Base-by-base conservation (phyloP, 768 basidiomycete genomes). In the Panellus pusillus region DNA sequence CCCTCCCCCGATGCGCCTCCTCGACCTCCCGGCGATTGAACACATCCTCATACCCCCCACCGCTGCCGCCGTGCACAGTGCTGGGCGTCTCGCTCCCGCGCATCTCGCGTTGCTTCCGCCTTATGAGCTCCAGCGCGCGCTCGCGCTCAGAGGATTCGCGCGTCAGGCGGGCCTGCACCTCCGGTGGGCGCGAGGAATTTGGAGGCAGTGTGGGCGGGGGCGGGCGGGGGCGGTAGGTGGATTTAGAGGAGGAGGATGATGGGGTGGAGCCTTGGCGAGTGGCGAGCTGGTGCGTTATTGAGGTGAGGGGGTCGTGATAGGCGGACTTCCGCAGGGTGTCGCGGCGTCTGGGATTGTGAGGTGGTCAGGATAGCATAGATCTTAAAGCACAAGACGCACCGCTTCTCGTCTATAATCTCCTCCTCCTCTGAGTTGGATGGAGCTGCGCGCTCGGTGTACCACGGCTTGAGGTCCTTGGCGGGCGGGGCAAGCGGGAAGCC, bases 61-160 rank as follows among this genome's bases (percentile, higher is more conserved):
- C 24, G 24, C 2, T 24, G 6, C 29, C 80, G 3, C 78, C 80
- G 43, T 73, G 76, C 4, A 87, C 82, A 0, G 85, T 89, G 58
- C 83, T 87, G 0, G 89, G 90, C 1, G 90, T 91, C 54, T 79
- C 80, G 52, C 78, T 83, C 2, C 84, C 86, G 29, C 72, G 76
- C 69, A 77, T 67, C 67, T 90, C 87, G 2, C 82, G 77, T 62
- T 82, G 79, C 70, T 81, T 87, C 37, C 85, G 75, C 48, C 74
- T 74, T 18, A 91, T 83, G 27, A 91, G 82, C 8, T 79, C 87
- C n/a, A 81, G 70, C 0, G 90, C 89, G 0, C 90, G 83, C 61
- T 86, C 79, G 4, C 89, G 81, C 66, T 92, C 90, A 1, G 84
- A 79, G 0, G 83, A 82, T 68, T 92, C 90, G 24, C 90, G 83